A percentile compares a stretch with the other conserved stretches of the same genome.
Evolutionary conservation across 495 filamentous ascomycete species (phyloP).

Genomic region (Corynascus novoguineensis): DNA sequence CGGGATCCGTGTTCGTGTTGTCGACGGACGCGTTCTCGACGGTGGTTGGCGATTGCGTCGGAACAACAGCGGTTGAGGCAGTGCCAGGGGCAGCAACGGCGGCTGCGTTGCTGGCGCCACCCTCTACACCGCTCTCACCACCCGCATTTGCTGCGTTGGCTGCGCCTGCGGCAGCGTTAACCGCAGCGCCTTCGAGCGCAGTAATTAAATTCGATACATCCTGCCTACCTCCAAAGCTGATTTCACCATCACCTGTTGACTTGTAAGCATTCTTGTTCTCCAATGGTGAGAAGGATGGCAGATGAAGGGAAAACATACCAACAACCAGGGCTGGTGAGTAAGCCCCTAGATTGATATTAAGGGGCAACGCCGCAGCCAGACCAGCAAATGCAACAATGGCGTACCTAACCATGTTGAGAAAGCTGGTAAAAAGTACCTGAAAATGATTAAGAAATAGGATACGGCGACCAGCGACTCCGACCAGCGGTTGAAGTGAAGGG

Average conservation of each 20-base stretch:
- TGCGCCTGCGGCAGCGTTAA: constrained; percentile 36
- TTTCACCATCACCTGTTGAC: constrained; percentile 58
- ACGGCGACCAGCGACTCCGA: constrained; percentile 35
- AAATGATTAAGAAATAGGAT: constrained; percentile 18
- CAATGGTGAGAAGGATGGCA: not conserved
- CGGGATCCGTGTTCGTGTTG: constrained; percentile 29
- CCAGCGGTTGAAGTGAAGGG: constrained; percentile 31
- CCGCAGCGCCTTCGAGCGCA: constrained; percentile 46
- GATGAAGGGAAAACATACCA: constrained; percentile 18
- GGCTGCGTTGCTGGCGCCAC: constrained; percentile 12
- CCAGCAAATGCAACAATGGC: constrained; percentile 37
- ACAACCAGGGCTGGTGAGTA: constrained; percentile 52
- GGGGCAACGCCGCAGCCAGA: constrained; percentile 45
- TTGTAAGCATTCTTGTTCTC: constrained; percentile 14
- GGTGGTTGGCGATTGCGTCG: constrained; percentile 17
- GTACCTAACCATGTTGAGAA: constrained; percentile 40
- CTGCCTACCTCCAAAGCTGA: constrained; percentile 52
- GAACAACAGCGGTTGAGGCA: constrained; percentile 5
- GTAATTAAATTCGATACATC: constrained; percentile 46
- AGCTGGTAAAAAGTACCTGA: not conserved
- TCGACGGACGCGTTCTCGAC: constrained; percentile 24
- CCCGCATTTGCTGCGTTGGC: constrained; percentile 9
- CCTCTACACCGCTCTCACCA: too few relatives aligned
- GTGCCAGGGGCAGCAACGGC: constrained; percentile 12
- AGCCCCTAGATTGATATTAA: constrained; percentile 57